Evolutionary conservation across 2,329 filamentous ascomycete species (phyloP), one percentile per base, ranked within the genome.

Genomic region (Colletotrichum eremochloae): DNA sequence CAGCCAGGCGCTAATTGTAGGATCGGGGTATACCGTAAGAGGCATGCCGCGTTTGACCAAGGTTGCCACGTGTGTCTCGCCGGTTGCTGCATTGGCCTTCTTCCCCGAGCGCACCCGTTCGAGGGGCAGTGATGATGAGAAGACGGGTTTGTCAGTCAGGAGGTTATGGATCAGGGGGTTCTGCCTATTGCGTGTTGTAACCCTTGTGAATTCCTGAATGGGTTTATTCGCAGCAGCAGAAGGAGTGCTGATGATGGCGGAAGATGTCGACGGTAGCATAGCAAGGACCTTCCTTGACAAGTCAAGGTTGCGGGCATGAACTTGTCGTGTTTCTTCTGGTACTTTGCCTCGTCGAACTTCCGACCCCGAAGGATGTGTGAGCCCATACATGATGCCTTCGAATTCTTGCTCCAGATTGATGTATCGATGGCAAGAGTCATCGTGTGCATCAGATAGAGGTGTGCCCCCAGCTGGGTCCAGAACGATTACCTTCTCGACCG

Each of bases 161-260:
- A 99, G 89, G 77, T 98, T 98, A 82, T 99, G 95, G 57, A 99
- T 96, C 1, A 99, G 85, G 0, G 95, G 95, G 77, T 99, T 99
- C 78, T 88, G 87, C 68, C 84, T 86, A 58, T 84, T 84, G 69
- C 88, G 83, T 0, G 88, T 90, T 31, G 85, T 86, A 3, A 90
- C 88, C 72, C 86, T 87, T 38, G 75, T 76, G 18, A 85, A 82
- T 44, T 87, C 72, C 87, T 74, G n/a, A 65, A 62, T 50, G 67
- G 68, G 44, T 76, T 71, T 73, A 50, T 82, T 84, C 1, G 95
- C 94, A 18, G 95, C 95, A 78, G 97, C 94, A 36, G 89, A 83
- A 0, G 96, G 95, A 0, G 94, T 97, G 1, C 96, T 96, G 75
- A 99, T 93, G 7, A 99, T 86, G 0, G 92, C 95, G 0, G 96